Base-by-base conservation (phyloP, 768 basidiomycete genomes). In the Leccinum fibrillosum region DNA sequence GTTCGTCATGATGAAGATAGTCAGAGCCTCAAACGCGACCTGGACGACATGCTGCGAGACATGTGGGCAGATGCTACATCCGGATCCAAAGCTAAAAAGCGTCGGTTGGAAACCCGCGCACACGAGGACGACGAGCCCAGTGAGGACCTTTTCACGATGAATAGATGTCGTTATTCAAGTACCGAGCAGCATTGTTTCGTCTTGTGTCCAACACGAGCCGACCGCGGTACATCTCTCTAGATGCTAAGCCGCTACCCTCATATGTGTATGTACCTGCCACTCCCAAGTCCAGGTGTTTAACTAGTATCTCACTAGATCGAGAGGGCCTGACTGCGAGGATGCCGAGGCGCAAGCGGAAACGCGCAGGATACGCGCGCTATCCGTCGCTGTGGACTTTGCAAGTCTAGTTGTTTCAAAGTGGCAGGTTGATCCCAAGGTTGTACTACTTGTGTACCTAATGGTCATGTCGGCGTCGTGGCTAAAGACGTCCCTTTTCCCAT, bases 301-400 rank as follows among this genome's bases (percentile, higher is more conserved):
- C 26, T n/a, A 39, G 0, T 11, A 5, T 53, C 32, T 11, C 21
- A 11, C n/a, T 26, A 84, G 82, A 62, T 77, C 75, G 23, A 75
- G 72, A 44, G 80, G 77, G 55, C 84, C 82, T 1, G 79, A 79
- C 30, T 73, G 63, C 5, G 84, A 85, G 63, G 84, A 86, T 60
- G 75, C 66, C 50, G 67, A 73, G 50, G 61, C 35, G 13, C 73
- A 77, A 62, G 83, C 83, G n/a, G 61, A 72, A 47, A 64, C 74
- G 52, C 79, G 84, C 50, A 68, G 65, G 59, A 64, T 65, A 54
- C 76, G 69, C 21, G 76, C 83, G 2, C 49, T 72, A 55, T 70
- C 71, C 5, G 72, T 71, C 26, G 77, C 82, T 1, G 72, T 83
- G 17, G 76, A 81, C 42, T 64, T 66, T 19, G 64, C 19, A 66